phyloP scores from a whole-genome alignment of 2,329 filamentous ascomycete species.

The Dactylellina cionopaga region DNA sequence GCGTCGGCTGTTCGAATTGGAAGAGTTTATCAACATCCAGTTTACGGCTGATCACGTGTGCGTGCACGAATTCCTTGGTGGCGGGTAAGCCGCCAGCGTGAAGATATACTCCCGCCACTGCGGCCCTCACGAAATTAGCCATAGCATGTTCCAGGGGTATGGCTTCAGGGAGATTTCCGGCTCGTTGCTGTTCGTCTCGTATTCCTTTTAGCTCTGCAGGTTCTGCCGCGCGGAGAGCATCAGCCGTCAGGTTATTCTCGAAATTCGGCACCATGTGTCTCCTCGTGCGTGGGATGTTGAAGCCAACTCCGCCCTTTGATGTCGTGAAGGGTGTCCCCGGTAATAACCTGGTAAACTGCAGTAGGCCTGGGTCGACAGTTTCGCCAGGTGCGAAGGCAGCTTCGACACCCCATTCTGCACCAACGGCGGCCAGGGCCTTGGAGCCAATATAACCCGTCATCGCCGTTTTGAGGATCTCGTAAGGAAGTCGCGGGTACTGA shows the following conservation, averaged over 20 bases:
- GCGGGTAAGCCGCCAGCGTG: conserved; percentile 77
- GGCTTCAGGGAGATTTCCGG: conserved; percentile 53
- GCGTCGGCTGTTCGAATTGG: conserved; percentile 81
- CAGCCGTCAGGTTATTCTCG: conserved; percentile 41
- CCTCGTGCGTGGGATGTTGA: conserved; percentile 21
- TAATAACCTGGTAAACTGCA: conserved; percentile 72
- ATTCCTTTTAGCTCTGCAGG: conserved; percentile 19
- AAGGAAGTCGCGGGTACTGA: conserved; percentile 89
- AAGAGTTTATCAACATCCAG: conserved; percentile 82
- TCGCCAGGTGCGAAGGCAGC: conserved; percentile 83
- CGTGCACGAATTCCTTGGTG: conserved; percentile 82
- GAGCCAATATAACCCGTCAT: conserved; percentile 85
- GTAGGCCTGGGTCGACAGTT: conserved; percentile 88
- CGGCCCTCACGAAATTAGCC: conserved; percentile 80
- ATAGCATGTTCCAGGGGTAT: conserved; percentile 65
- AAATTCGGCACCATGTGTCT: conserved; percentile 29
- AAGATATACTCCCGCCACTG: conserved; percentile 85
- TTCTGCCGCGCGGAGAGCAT: not conserved
- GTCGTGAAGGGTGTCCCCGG: conserved; percentile 44
- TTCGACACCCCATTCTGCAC: conserved; percentile 91
- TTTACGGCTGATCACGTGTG: conserved; percentile 83
- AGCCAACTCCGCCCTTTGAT: conserved; percentile 15
- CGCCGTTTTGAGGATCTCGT: conserved; percentile 84
- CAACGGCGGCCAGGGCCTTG: conserved; percentile 76
- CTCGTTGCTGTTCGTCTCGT: conserved; percentile 64